Evolutionary conservation across 768 basidiomycete species (phyloP).

Genomic region (Cystofilobasidium bisporidii): DNA sequence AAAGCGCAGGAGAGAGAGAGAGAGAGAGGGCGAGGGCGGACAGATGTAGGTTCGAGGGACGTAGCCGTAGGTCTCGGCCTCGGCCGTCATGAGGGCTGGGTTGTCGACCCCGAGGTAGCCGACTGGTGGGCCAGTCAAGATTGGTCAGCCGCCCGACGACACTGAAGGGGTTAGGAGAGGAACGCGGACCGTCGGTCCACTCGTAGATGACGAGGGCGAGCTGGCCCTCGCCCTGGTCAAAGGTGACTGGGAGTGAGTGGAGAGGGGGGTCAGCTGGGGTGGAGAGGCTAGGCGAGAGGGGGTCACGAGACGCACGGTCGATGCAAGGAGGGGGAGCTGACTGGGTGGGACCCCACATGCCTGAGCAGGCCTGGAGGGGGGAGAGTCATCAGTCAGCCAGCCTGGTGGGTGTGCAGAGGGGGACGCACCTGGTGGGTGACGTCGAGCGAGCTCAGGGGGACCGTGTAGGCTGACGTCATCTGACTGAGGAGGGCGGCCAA

Average conservation of each 20-base stretch:
- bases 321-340: neutral
- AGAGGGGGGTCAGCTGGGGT: neutral
- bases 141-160: neutral
- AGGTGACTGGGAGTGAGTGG: slow-evolving; percentile 37
- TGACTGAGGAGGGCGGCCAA: too few species aligned
- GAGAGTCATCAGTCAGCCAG: neutral
- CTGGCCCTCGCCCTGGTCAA: slow-evolving; percentile 69
- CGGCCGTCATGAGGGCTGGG: slow-evolving; percentile 32
- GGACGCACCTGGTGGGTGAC: neutral
- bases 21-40: slow-evolving; percentile 40
- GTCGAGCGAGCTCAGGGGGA: too few species aligned
- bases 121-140: slow-evolving; percentile 31
- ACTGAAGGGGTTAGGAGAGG: neutral
- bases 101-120: slow-evolving; percentile 58
- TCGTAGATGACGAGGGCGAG: slow-evolving; percentile 92
- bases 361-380: neutral
- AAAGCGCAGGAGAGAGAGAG: slow-evolving; percentile 48
- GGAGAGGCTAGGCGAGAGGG: too few species aligned
- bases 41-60: slow-evolving; percentile 30
- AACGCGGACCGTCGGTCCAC: slow-evolving; percentile 60
- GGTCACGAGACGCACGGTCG: neutral
- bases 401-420: neutral
- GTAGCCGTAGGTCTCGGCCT: slow-evolving; percentile 8
- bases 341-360: neutral
- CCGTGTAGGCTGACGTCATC: too few species aligned